These are phyloP conservation scores for Oemleria cerasiformis DNA, from an alignment of 306 rosid genomes.

Conservation along the genomic window DNA sequence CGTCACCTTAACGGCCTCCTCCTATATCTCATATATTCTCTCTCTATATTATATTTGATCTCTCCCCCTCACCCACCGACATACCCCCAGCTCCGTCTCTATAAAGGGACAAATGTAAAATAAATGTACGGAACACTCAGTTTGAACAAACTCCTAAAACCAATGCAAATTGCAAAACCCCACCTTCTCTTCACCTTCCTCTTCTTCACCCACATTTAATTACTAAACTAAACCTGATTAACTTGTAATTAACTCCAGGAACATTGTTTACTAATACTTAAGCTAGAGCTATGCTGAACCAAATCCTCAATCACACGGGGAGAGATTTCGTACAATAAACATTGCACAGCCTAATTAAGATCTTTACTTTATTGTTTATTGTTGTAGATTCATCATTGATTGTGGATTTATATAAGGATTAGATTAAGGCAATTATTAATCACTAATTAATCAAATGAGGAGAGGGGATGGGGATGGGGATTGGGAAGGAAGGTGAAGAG, in stretches of 20 bases:
- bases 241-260: not conserved
- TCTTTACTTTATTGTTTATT: not conserved
- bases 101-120: not conserved
- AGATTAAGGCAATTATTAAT: not conserved
- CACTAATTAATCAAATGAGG: not conserved
- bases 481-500: not conserved
- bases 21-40: no score
- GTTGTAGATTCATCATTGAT: not conserved
- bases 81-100: not conserved
- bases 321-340: not conserved
- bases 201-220: not conserved
- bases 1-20: conserved; percentile 44
- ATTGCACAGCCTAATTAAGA: not conserved
- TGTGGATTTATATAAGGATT: not conserved
- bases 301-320: not conserved
- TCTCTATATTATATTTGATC: no score
- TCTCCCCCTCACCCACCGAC: conserved; percentile 36
- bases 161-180: not conserved
- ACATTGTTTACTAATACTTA: not conserved
- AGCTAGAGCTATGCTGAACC: not conserved
- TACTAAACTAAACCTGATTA: not conserved
- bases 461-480: not conserved
- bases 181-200: not conserved
- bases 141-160: not conserved
- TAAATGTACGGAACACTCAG: conserved; percentile 1